These are phyloP conservation scores for Myriosclerotinia duriaeana DNA, from an alignment of 2,329 filamentous ascomycete species.

Conservation along the genomic window DNA sequence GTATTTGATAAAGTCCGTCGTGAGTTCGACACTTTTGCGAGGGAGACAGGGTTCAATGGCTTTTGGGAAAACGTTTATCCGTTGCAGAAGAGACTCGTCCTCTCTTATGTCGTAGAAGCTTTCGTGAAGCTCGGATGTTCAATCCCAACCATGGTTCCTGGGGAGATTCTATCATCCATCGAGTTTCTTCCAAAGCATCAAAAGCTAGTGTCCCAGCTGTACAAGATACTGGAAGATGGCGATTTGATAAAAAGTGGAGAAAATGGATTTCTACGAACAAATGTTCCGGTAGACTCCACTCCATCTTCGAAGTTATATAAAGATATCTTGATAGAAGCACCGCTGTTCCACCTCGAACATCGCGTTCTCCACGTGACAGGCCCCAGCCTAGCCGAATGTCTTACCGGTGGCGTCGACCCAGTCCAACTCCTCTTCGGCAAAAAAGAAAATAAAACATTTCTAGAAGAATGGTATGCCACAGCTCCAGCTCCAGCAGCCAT, in stretches of 20 bases:
- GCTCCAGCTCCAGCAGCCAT: too few relatives aligned
- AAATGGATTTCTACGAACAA: slow-evolving; percentile 21
- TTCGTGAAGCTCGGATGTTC: not conserved
- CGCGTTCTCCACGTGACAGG: slow-evolving; percentile 28
- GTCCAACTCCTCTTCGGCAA: slow-evolving; percentile 35
- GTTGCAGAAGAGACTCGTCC: not conserved
- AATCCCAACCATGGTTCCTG: not conserved
- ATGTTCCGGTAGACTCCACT: slow-evolving; percentile 15
- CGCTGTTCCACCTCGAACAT: slow-evolving; percentile 40
- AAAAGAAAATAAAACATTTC: slow-evolving; percentile 19
- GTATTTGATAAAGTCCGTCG: slow-evolving; percentile 4
- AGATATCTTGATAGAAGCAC: slow-evolving; percentile 30
- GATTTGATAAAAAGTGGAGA: not conserved
- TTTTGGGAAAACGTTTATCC: not conserved
- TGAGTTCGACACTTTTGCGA: not conserved
- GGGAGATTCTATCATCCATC: not conserved
- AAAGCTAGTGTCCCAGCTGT: not conserved
- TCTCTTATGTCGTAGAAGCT: not conserved
- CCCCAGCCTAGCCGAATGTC: slow-evolving; percentile 24
- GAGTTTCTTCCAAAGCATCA: not conserved
- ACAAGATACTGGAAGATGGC: not conserved
- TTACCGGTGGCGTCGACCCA: slow-evolving; percentile 30
- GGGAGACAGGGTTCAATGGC: not conserved
- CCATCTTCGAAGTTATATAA: slow-evolving; percentile 33
- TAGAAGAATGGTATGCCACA: slow-evolving; percentile 1